Evolutionary conservation across 2,329 filamentous ascomycete genomes (phyloP).

Genomic region (Arthrobotrys musiformis): DNA sequence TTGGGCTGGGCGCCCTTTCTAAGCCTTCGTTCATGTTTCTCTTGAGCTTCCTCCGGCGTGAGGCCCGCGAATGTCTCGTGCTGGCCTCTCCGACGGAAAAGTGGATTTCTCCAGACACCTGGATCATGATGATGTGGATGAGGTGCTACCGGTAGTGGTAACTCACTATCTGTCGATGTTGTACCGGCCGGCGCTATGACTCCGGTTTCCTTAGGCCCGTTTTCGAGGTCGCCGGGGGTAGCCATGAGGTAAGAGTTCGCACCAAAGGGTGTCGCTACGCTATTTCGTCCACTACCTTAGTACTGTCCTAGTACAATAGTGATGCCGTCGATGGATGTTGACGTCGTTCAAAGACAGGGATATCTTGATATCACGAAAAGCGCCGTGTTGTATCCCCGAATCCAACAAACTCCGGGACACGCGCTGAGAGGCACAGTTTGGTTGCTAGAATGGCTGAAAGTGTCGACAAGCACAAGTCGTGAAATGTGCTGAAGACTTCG

Average conservation of each 20-base stretch:
- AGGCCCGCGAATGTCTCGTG: conserved; percentile 33
- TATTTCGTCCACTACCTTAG: background rate
- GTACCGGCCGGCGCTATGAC: background rate
- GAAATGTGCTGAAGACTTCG: background rate
- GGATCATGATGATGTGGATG: conserved; percentile 2
- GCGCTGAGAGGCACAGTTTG: too few relatives aligned
- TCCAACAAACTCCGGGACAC: background rate
- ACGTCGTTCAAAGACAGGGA: background rate
- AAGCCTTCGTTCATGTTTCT: conserved; percentile 28
- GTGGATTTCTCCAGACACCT: conserved; percentile 35
- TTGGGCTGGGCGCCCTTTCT: conserved; percentile 23
- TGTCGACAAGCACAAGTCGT: background rate
- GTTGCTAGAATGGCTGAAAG: too few relatives aligned
- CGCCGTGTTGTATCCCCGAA: background rate
- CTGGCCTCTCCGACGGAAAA: conserved; percentile 36
- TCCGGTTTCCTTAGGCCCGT: conserved; percentile 6
- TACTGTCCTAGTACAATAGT: background rate
- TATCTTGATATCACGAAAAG: background rate
- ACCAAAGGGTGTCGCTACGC: background rate
- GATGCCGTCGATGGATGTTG: background rate
- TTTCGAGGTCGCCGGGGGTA: conserved; percentile 37
- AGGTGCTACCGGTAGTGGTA: background rate
- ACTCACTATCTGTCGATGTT: background rate
- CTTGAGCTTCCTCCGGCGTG: conserved; percentile 24
- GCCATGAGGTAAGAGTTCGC: conserved; percentile 12